These are phyloP conservation scores for Earliella scabrosa DNA, from an alignment of 1,284 basidiomycete genomes.

Conservation along the genomic window DNA sequence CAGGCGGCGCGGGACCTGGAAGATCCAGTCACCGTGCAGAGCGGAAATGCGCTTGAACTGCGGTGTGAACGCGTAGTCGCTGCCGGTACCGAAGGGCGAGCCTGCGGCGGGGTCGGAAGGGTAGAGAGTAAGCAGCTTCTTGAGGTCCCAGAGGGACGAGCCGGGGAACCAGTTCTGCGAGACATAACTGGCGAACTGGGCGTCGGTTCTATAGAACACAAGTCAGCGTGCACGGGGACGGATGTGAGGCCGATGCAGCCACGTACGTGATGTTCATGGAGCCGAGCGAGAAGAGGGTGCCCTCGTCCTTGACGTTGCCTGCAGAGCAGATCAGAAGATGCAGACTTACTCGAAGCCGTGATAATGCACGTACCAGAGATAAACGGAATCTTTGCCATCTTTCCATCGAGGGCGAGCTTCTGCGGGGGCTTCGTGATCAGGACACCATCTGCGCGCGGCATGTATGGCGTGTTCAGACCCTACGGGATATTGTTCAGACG, in stretches of 20 bases:
- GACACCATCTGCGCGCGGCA: slow-evolving; percentile 34
- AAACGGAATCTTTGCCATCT: slow-evolving; percentile 32
- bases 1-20: slow-evolving; percentile 48
- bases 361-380: slow-evolving; percentile 30
- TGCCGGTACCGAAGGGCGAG: slow-evolving; percentile 54
- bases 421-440: slow-evolving; percentile 33
- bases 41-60: slow-evolving; percentile 57
- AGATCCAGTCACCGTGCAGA: slow-evolving; percentile 50
- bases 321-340: not conserved
- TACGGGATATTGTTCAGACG: slow-evolving; percentile 21
- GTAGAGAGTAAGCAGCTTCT: slow-evolving; percentile 42
- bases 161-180: slow-evolving; percentile 37
- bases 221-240: not conserved
- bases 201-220: slow-evolving; percentile 7
- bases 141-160: slow-evolving; percentile 32
- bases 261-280: slow-evolving; percentile 17
- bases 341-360: too few species aligned
- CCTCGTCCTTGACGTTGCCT: slow-evolving; percentile 36
- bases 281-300: slow-evolving; percentile 33
- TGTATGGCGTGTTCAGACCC: slow-evolving; percentile 6
- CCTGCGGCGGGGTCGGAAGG: slow-evolving; percentile 47
- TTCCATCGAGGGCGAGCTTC: slow-evolving; percentile 26
- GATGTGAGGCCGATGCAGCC: not conserved
- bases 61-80: slow-evolving; percentile 46
- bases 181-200: slow-evolving; percentile 4